A percentile compares a stretch with the other conserved stretches of the same genome.
Evolutionary conservation across 108 stramenopile genomes (phyloP).

Genomic region (Skeletonema menzelii): DNA sequence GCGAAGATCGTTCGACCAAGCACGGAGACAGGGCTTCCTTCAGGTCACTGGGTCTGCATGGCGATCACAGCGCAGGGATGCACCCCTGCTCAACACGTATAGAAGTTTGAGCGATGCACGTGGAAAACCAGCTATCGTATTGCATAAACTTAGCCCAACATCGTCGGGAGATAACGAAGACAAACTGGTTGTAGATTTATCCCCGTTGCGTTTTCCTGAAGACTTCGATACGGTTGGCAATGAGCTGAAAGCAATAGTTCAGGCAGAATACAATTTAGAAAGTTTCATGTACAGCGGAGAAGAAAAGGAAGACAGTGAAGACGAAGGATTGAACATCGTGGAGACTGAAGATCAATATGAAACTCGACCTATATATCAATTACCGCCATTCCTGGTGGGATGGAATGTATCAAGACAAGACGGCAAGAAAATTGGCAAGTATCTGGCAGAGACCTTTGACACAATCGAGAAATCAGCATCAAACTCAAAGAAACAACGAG

Average conservation of each 20-base stretch:
- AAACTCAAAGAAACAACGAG: slow-evolving; percentile 59
- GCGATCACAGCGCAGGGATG: slow-evolving; percentile 75
- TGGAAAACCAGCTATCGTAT: slow-evolving; percentile 60
- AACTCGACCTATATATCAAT: slow-evolving; percentile 73
- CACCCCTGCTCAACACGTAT: slow-evolving; percentile 82
- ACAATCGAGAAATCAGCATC: slow-evolving; percentile 49
- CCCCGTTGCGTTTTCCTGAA: slow-evolving; percentile 65
- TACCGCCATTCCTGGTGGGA: slow-evolving; percentile 57
- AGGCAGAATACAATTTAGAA: slow-evolving; percentile 19
- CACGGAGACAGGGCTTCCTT: slow-evolving; percentile 75
- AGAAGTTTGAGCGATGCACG: slow-evolving; percentile 82
- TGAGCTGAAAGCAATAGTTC: slow-evolving; percentile 40
- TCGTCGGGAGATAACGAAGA: slow-evolving; percentile 47
- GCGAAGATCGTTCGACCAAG: slow-evolving; percentile 73
- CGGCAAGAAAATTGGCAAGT: slow-evolving; percentile 74
- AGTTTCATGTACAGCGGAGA: background rate
- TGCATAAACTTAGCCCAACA: slow-evolving; percentile 62
- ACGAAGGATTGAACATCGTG: slow-evolving; percentile 4
- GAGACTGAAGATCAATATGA: slow-evolving; percentile 45
- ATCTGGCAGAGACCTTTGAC: slow-evolving; percentile 54
- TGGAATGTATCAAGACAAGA: slow-evolving; percentile 63
- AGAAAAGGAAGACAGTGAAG: slow-evolving; percentile 9
- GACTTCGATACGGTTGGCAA: slow-evolving; percentile 44
- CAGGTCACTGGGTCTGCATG: slow-evolving; percentile 73
- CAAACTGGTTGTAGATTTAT: slow-evolving; percentile 70